These are phyloP conservation scores for Solanum sparsipilum DNA, from an alignment of 257 asterid genomes.

Conservation along the genomic window DNA sequence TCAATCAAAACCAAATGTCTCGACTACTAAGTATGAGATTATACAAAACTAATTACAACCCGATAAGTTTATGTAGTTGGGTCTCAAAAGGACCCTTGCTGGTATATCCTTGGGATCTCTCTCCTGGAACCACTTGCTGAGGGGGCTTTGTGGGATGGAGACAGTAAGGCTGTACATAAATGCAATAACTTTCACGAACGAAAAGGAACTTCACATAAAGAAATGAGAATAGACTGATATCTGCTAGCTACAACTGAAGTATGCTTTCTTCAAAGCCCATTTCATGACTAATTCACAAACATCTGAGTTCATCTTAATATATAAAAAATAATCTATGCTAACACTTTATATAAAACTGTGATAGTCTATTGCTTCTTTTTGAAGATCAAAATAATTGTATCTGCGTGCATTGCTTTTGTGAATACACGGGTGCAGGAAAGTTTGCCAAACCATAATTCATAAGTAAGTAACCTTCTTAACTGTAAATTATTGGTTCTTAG, in stretches of 20 bases:
- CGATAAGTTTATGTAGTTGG: not conserved
- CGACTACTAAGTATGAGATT: not conserved
- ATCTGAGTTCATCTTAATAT: not conserved
- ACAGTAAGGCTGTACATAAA: not conserved
- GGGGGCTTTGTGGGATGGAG: not conserved
- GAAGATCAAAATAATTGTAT: not conserved
- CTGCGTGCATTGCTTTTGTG: not conserved
- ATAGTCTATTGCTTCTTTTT: not conserved
- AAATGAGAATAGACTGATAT: not conserved
- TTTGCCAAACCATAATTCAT: not conserved
- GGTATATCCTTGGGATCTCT: not conserved
- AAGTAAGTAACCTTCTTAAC: not conserved
- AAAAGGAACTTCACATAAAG: not conserved
- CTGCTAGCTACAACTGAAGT: not conserved
- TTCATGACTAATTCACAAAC: not conserved
- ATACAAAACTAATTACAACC: not conserved
- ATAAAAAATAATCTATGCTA: not conserved
- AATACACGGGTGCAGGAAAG: not conserved
- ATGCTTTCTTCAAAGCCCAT: not conserved
- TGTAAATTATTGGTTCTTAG: not conserved
- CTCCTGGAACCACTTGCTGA: not conserved
- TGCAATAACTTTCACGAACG: not conserved
- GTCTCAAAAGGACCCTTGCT: not conserved
- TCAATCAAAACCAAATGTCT: not conserved
- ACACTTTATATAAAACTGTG: not conserved